Evolutionary conservation across 2,329 filamentous ascomycete genomes (phyloP).

Genomic region (Nothophaeocryptopus gaeumannii): DNA sequence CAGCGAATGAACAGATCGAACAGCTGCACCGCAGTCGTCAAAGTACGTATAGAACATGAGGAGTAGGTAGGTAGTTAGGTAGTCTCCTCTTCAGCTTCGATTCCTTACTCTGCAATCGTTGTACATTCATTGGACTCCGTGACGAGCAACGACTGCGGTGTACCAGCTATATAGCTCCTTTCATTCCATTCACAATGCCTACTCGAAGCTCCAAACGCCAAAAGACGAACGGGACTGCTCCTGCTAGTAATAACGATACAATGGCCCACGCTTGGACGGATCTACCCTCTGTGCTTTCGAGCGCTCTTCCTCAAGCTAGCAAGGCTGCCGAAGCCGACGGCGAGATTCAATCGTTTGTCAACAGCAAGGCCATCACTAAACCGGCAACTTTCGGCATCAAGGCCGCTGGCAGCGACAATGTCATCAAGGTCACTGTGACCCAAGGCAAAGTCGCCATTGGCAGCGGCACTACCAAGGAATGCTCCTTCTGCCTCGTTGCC

Average conservation of each 20-base stretch:
- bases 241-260: slow-evolving; percentile 5
- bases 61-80: no score
- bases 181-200: slow-evolving; percentile 10
- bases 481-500: slow-evolving; percentile 41
- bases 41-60: no score
- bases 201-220: slow-evolving; percentile 18
- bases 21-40: no score
- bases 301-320: slow-evolving; percentile 29
- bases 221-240: slow-evolving; percentile 12
- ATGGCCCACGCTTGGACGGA: slow-evolving; percentile 33
- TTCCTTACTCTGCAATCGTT: not conserved
- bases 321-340: slow-evolving; percentile 28
- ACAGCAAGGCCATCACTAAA: slow-evolving; percentile 29
- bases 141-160: slow-evolving; percentile 9
- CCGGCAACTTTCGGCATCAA: slow-evolving; percentile 36
- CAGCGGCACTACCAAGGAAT: slow-evolving; percentile 24
- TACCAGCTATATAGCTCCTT: slow-evolving; percentile 11
- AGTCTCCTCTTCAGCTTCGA: not conserved
- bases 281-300: slow-evolving; percentile 27
- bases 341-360: slow-evolving; percentile 33
- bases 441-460: slow-evolving; percentile 30
- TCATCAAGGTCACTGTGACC: slow-evolving; percentile 31
- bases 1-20: no score
- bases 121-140: slow-evolving; percentile 11
- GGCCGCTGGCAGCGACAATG: slow-evolving; percentile 27